These are phyloP conservation scores for Nephelium lappaceum DNA, from an alignment of 345 rosid species.

Conservation along the genomic window DNA sequence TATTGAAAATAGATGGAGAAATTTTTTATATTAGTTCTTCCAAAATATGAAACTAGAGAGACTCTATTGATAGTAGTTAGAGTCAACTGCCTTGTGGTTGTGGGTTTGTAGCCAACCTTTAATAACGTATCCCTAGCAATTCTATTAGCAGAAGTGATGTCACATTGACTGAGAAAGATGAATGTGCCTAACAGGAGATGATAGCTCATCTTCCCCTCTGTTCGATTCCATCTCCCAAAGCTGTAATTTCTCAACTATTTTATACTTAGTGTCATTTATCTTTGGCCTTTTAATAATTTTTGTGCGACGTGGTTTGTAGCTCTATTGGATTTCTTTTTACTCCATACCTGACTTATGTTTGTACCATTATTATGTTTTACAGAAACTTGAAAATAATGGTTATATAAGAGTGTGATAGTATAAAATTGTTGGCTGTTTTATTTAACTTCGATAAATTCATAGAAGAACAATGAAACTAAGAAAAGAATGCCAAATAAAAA, in stretches of 20 bases:
- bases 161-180: constrained; percentile 99
- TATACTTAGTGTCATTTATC: not conserved
- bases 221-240: constrained; percentile 79
- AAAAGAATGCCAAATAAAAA: not conserved
- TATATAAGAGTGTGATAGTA: not conserved
- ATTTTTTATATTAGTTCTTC: too few relatives aligned
- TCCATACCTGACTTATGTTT: not conserved
- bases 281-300: not conserved
- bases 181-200: constrained; percentile 99
- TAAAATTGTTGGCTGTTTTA: not conserved
- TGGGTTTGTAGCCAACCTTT: too few relatives aligned
- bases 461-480: not conserved
- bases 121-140: too few relatives aligned
- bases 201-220: constrained; percentile 96
- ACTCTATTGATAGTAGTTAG: too few relatives aligned
- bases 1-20: too few relatives aligned
- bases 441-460: not conserved
- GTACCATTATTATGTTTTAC: not conserved
- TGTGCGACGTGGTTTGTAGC: not conserved
- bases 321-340: not conserved
- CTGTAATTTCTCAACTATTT: constrained; percentile 38
- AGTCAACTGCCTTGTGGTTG: too few relatives aligned
- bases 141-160: too few relatives aligned
- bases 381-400: not conserved
- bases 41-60: too few relatives aligned